These are phyloP conservation scores for Microstegium vimineum DNA, from an alignment of 176 grass and related monocot genomes.

Conservation along the genomic window DNA sequence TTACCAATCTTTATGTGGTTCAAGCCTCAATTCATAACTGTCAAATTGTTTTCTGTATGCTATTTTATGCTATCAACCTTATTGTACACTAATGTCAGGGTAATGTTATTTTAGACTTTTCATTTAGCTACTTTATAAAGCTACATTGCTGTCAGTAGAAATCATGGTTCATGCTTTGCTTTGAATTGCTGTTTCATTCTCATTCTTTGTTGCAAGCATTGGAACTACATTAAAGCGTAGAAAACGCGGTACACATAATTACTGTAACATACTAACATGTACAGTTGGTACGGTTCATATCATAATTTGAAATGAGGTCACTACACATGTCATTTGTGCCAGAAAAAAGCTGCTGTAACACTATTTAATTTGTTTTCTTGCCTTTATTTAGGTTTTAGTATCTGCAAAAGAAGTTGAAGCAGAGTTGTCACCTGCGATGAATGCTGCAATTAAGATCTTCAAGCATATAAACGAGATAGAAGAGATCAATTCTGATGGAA, in stretches of 20 bases:
- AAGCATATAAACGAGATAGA: constrained; percentile 54
- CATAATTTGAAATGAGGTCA: not conserved
- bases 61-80: not conserved
- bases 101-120: not conserved
- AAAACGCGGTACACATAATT: not conserved
- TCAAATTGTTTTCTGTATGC: not conserved
- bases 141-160: not conserved
- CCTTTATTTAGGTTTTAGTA: constrained; percentile 60
- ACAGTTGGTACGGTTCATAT: not conserved
- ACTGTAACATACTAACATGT: not conserved
- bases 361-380: not conserved
- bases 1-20: not conserved
- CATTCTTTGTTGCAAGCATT: not conserved
- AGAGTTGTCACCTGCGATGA: constrained; percentile 70
- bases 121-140: not conserved
- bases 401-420: constrained; percentile 64
- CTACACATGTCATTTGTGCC: not conserved
- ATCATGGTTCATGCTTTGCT: not conserved
- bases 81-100: not conserved
- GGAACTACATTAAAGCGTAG: not conserved
- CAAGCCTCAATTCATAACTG: not conserved
- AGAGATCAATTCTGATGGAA: constrained; percentile 31
- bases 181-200: constrained; percentile 8
- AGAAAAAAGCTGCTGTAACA: not conserved
- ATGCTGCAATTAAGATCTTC: constrained; percentile 73